Evolutionary conservation across 2,329 filamentous ascomycete genomes (phyloP), one percentile per base, ranked within the genome.

Genomic region (Penicillium sp.): DNA sequence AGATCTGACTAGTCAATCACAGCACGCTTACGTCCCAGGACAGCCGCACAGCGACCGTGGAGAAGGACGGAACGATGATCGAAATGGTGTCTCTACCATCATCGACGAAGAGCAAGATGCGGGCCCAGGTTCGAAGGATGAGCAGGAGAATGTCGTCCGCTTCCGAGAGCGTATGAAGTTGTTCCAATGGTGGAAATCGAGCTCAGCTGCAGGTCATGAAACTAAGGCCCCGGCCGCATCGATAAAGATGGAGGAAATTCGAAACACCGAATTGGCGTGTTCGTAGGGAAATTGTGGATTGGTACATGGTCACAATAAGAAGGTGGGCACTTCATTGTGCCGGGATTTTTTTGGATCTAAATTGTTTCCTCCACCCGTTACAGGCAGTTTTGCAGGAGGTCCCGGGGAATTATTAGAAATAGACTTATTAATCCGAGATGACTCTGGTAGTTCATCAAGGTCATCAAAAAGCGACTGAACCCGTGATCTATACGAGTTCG

Each of bases 241-340:
- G 36, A 49, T 49, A 10, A 12, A 41, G 36, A 40, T 51, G 49
- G 33, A 51, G 10, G 48, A 53, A 33, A 40, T 35, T 12, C 12
- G 40, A 42, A 53, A 36, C 35, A n/a, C 49, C 25, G 30, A 22
- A 42, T 30, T 28, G 35, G 45, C 19, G 7, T 43, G 19, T 25
- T 50, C 14, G 17, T 41, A 56, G 45, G 42, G 38, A 47, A 35
- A 40, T 38, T 50, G 30, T 53, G 49, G 22, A 22, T 40, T 49
- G 40, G 8, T 37, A n/a, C 7, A 37, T 40, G 12, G 53, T 75
- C 67, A 76, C 33, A 74, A 57, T 42, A 78, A 55, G 66, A 78
- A 78, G 46, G 73, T 77, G 36, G 76, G 76, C 42, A 78, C 74
- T 63, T 78, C 73, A 55, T 72, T 74, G 36, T 76, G 69, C 41